Evolutionary conservation across 208 protist genomes (phyloP).

Genomic region (Leishmania lainsoni): DNA sequence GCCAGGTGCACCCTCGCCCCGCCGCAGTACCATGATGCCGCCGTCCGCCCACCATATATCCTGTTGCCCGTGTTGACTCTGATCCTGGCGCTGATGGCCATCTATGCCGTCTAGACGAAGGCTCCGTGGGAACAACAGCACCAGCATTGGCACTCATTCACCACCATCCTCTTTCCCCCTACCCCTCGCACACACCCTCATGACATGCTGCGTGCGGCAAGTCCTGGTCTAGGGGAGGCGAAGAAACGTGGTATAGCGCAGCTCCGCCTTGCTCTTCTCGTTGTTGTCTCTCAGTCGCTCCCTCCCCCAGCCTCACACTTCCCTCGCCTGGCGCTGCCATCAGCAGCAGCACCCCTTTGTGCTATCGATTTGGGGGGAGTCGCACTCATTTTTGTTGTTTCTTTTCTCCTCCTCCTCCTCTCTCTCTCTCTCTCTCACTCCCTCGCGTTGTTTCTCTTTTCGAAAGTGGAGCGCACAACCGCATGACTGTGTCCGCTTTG

Average conservation of each 20-base stretch:
- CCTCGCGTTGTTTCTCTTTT: conserved; percentile 3
- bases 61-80: conserved; percentile 3
- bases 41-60: neutral
- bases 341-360: no score
- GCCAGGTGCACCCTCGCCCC: conserved; percentile 2
- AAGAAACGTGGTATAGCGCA: no score
- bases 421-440: conserved; percentile 2
- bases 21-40: conserved; percentile 12
- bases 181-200: neutral
- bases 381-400: neutral
- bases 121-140: neutral
- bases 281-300: no score
- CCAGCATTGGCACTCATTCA: neutral
- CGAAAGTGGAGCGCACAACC: no score
- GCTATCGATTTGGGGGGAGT: no score
- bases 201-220: neutral
- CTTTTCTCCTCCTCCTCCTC: neutral
- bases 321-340: no score
- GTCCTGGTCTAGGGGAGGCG: neutral
- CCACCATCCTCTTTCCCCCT: neutral
- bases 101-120: neutral
- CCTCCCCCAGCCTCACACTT: no score
- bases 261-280: no score
- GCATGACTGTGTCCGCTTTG: no score
- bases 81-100: neutral